Conservation (phyloP, 371 early-diverging fungal genomes). For the Mortierella sp. region DNA sequence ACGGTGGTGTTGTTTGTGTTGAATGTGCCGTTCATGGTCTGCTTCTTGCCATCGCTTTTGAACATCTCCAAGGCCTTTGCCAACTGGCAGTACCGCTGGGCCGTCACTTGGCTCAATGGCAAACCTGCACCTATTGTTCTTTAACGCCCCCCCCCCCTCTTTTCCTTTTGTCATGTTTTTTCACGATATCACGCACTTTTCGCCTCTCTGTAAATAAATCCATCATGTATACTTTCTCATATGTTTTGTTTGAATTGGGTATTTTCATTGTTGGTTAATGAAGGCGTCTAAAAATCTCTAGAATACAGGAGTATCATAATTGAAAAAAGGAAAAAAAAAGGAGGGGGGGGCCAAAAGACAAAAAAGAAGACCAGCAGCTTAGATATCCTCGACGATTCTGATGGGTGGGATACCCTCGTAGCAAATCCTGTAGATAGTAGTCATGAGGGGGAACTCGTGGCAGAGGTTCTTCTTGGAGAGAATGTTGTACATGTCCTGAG, state of each 20-base stretch:
- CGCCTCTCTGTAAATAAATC: slow-evolving; percentile 4
- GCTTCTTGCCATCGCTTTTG: slow-evolving; percentile 41
- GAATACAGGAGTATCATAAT: slow-evolving; percentile 13
- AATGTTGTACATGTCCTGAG: slow-evolving; percentile 90
- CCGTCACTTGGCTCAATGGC: slow-evolving; percentile 46
- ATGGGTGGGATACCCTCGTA: slow-evolving; percentile 76
- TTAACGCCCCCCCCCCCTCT: neutral
- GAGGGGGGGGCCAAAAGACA: too few species aligned
- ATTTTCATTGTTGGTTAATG: slow-evolving; percentile 6
- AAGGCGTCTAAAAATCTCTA: slow-evolving; percentile 8
- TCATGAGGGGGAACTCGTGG: slow-evolving; percentile 90
- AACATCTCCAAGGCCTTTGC: slow-evolving; percentile 31
- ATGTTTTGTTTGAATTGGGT: neutral
- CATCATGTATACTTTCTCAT: neutral
- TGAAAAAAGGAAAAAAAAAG: neutral
- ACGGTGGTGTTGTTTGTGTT: slow-evolving; percentile 10
- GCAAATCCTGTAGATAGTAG: slow-evolving; percentile 89
- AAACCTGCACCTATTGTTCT: slow-evolving; percentile 45
- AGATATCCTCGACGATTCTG: slow-evolving; percentile 71
- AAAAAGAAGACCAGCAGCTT: slow-evolving; percentile 19
- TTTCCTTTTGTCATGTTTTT: neutral
- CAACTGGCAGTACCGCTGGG: slow-evolving; percentile 53
- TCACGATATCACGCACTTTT: neutral
- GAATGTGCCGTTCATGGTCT: slow-evolving; percentile 43
- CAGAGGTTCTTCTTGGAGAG: slow-evolving; percentile 73